Percentiles rank a stretch among this genome's conserved stretches.
These are phyloP conservation scores for Saccharomycopsis amapae DNA, from an alignment of 805 yeast genomes.

Conservation along the genomic window DNA sequence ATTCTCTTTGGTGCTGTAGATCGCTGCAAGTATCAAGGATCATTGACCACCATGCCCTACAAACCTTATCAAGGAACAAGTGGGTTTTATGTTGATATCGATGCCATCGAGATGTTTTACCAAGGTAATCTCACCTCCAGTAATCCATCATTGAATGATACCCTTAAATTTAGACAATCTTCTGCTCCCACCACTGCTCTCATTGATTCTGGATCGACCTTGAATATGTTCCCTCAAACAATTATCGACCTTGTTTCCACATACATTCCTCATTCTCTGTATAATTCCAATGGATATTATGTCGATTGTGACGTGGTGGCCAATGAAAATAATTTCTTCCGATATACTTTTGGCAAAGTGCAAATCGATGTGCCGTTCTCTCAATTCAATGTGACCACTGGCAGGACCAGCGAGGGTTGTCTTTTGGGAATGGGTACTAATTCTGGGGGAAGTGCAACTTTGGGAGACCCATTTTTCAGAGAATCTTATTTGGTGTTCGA, in stretches of 20 bases:
- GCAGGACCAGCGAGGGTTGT: constrained; percentile 2
- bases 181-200: constrained; percentile 4
- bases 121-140: neutral
- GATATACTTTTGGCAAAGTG: constrained; percentile 10
- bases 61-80: constrained; percentile 7
- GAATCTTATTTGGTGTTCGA: constrained; percentile 50
- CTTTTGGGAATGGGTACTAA: constrained; percentile 7
- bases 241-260: neutral
- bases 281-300: constrained; percentile 4
- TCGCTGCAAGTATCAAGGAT: constrained; percentile 50
- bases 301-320: constrained; percentile 13
- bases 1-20: constrained; percentile 71
- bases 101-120: constrained; percentile 6
- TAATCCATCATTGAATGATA: neutral
- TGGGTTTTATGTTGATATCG: constrained; percentile 11
- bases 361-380: constrained; percentile 18
- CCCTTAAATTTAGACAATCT: neutral
- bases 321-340: constrained; percentile 13
- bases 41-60: constrained; percentile 41
- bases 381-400: constrained; percentile 11
- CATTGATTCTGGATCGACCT: constrained; percentile 17
- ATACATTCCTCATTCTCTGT: constrained; percentile 7
- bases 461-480: constrained; percentile 51
- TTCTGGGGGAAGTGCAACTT: constrained; percentile 26
- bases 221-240: constrained; percentile 6